phyloP scores from a whole-genome alignment of 2,329 filamentous ascomycete species.

The Nemania bipapillata region DNA sequence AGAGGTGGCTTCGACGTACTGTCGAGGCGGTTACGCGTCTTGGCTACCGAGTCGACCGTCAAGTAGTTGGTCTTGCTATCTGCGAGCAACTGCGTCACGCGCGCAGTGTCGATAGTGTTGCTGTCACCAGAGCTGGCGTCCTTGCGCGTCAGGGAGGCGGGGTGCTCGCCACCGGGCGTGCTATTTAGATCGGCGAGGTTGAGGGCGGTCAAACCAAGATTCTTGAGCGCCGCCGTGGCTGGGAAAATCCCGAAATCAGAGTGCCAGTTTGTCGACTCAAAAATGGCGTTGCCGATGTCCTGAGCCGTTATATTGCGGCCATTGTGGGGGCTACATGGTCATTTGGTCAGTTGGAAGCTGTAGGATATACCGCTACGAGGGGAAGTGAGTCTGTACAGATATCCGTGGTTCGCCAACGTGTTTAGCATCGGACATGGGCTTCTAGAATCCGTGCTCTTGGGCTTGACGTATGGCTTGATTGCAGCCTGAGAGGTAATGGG shows the following conservation, averaged over 20 bases:
- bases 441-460: constrained; percentile 38
- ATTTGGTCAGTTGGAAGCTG: constrained; percentile 8
- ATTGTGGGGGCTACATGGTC: constrained; percentile 28
- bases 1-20: constrained; percentile 14
- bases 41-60: constrained; percentile 35
- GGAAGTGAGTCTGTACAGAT: constrained; percentile 34
- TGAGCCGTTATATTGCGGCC: constrained; percentile 36
- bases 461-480: constrained; percentile 36
- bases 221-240: constrained; percentile 22
- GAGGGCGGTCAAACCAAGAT: constrained; percentile 24
- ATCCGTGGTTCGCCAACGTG: constrained; percentile 43
- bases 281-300: constrained; percentile 34
- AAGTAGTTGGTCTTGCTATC: constrained; percentile 36
- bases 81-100: constrained; percentile 34
- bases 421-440: constrained; percentile 42
- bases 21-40: constrained; percentile 38
- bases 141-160: constrained; percentile 38
- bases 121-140: constrained; percentile 36
- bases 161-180: constrained; percentile 34
- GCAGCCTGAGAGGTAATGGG: constrained; percentile 28
- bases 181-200: constrained; percentile 36
- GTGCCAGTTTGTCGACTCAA: constrained; percentile 34
- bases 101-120: constrained; percentile 31
- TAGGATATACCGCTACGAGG: background rate
- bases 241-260: constrained; percentile 35